Evolutionary conservation across 441 rosid genomes (phyloP), one percentile per base, ranked within the genome.

Genomic region (Erodium trifolium): DNA sequence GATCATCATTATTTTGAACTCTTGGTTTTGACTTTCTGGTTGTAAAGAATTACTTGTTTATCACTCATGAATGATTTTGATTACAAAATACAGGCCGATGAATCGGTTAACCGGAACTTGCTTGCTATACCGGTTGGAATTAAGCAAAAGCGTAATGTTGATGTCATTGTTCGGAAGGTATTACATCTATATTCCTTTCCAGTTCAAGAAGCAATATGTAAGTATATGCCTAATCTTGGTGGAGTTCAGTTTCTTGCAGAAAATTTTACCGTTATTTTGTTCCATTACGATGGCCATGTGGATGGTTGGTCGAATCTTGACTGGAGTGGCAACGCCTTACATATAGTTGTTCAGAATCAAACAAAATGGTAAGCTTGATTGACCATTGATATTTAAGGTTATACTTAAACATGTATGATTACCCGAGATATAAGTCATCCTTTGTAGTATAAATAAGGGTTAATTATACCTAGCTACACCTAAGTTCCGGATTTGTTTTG

Each of bases 51-150:
- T 57, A 55, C 47, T 65, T 67, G 43, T 14, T 69, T 65, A 34
- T 34, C 37, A 34, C 5, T 34, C 37, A 34, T 34, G 37, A 34
- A 34, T 34, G 37, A 3, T 34, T 34, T 34, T 4, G 7, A 23
- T 63, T 47, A 49, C 10, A 39, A 67, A 60, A 75, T 67, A 59
- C 85, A 94, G 96, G 86, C 69, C 72, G 72, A 70, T 37, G 76
- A 67, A 68, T 73, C 75, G 78, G 77, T 78, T 63, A 78, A 70
- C 71, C 83, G 64, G 43, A 76, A 87, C 81, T 84, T 93, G 75
- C 76, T 93, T 75, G 97, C 99, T 23, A 85, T 93, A 76, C 83
- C 99, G 0, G 97, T 85, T 72, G 99, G 99, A 78, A 83, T 90
- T 63, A 85, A 83, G 81, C 97, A 86, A 78, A 93, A 89, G 84